phyloP scores from a whole-genome alignment of 2,329 filamentous ascomycete species.

The Xenoacremonium recifei region DNA sequence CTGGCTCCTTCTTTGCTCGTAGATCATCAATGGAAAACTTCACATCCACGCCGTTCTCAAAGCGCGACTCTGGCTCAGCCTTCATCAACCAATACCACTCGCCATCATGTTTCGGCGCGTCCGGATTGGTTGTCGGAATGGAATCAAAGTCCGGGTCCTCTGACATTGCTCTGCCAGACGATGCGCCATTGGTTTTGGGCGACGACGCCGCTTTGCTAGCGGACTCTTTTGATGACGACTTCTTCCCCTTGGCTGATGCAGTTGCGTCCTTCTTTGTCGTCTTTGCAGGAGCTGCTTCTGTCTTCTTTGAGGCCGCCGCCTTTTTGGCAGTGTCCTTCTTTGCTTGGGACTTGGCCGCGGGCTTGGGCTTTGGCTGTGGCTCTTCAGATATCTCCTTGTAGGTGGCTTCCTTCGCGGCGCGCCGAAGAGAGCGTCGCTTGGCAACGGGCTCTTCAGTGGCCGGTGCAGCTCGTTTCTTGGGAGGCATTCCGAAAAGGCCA shows the following conservation, averaged over 20 bases:
- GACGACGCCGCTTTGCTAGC: neutral
- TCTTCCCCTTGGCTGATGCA: neutral
- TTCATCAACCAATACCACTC: conserved; percentile 77
- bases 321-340: neutral
- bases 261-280: neutral
- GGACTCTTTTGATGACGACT: neutral
- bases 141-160: conserved; percentile 30
- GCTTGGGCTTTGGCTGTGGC: neutral
- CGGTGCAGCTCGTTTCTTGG: neutral
- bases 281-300: neutral
- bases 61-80: conserved; percentile 81
- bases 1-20: conserved; percentile 67
- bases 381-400: neutral
- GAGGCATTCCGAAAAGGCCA: too few species aligned
- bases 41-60: conserved; percentile 85
- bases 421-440: neutral
- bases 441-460: neutral
- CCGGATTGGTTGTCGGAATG: conserved; percentile 37
- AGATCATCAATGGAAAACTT: conserved; percentile 95
- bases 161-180: conserved; percentile 10
- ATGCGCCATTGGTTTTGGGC: neutral
- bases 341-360: neutral
- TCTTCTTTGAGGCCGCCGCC: neutral
- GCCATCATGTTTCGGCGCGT: conserved; percentile 38
- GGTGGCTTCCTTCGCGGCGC: neutral